Conservation (phyloP, 345 rosid species). For the Hibiscus tridactylites region DNA sequence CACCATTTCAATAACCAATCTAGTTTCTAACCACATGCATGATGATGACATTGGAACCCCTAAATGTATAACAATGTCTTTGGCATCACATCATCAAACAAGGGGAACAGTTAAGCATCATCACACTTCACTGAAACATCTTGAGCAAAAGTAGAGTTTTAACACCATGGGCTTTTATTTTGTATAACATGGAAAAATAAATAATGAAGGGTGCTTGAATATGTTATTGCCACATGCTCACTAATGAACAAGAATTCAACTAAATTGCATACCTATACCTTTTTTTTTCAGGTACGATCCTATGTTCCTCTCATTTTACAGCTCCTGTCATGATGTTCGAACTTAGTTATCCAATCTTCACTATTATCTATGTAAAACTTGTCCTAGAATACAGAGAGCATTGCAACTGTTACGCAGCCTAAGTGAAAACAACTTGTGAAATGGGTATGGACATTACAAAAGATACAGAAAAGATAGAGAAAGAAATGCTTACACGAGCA, state of each 20-base stretch:
- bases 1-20: neutral
- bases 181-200: neutral
- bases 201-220: neutral
- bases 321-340: conserved; percentile 15
- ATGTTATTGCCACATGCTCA: conserved; percentile 4
- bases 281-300: neutral
- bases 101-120: neutral
- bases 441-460: conserved; percentile 15
- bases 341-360: conserved; percentile 19
- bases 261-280: conserved; percentile 29
- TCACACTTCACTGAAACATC: neutral
- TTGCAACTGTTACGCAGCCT: conserved; percentile 14
- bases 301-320: conserved; percentile 22
- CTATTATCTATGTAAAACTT: conserved; percentile 25
- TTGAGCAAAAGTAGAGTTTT: neutral
- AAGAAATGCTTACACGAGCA: conserved; percentile 11
- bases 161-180: conserved; percentile 1
- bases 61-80: neutral
- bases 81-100: neutral
- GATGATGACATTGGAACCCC: neutral
- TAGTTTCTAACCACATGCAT: neutral
- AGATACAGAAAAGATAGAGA: neutral
- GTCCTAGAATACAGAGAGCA: conserved; percentile 15
- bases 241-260: conserved; percentile 11
- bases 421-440: conserved; percentile 17